Base-by-base conservation (phyloP, 345 rosid genomes). In the Arabidopsis thaliana region DNA sequence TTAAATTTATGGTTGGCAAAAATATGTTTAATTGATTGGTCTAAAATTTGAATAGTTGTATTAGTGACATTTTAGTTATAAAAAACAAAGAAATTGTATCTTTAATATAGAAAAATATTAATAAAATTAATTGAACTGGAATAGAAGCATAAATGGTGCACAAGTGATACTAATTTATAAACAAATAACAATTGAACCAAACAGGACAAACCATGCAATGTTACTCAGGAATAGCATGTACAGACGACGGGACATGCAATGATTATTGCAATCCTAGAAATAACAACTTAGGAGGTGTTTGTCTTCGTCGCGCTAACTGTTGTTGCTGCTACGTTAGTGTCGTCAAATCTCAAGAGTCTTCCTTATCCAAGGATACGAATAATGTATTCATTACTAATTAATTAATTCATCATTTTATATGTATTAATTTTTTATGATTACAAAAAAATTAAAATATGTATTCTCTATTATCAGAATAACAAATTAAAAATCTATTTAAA, bases 161-260 rank as follows among this genome's bases (percentile, higher is more conserved):
- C 7, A 24, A 41, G 22, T 23, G 1, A 24, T 40, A 41, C 22
- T 40, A 40, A 41, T 24, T 41, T 1, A 46, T 46, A 46, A 46
- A 46, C 23, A n/a, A 20, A 48, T 7, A 50, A 23, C 1, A 50
- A 23, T 3, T 12, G 33, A 16, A 16, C 20, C 36, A 24, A 46
- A 40, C 48, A 71, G 75, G 58, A 46, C 10, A 41, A 51, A 6
- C 12, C 2, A 1, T 8, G 25, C 41, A 49, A 38, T 72, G 76
- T 28, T 10, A 0, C 48, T 16, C 2, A 10, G 1, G 2, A 2
- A 50, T 12, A 61, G 1, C 0, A 2, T 72, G 76, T 50, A 61
- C 12, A 3, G 50, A 28, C 51, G 1, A 2, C 2, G 0, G 0
- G 9, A 50, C 61, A 50, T 72, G 69, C 42, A 72, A 51, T 30